Percentiles rank a stretch among this genome's conserved stretches.
phyloP scores from a whole-genome alignment of 1,284 basidiomycete species.

The Sporisorium reilianum region DNA sequence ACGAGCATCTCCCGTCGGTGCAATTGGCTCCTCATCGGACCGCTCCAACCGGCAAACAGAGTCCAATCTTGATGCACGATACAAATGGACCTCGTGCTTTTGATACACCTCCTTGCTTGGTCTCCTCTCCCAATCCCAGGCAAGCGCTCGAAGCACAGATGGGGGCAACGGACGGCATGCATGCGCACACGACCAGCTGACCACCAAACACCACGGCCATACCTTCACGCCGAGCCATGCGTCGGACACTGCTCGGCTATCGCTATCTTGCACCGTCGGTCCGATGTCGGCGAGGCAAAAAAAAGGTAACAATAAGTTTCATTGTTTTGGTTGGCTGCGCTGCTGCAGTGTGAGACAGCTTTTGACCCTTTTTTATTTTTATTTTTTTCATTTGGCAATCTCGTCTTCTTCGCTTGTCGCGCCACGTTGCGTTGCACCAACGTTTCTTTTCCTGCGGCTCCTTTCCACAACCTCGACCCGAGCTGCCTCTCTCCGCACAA shows the following conservation, averaged over 20 bases:
- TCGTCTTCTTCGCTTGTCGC: too few relatives aligned
- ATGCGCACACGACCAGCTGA: slow-evolving; percentile 8
- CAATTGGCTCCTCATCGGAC: not conserved
- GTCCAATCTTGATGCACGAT: not conserved
- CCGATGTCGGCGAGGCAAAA: slow-evolving; percentile 23
- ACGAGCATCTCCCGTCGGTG: not conserved
- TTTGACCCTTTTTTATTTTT: not conserved
- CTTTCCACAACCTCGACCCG: not conserved
- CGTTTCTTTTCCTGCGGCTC: not conserved
- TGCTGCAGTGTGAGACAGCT: not conserved
- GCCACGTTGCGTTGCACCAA: slow-evolving; percentile 1
- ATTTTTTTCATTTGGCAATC: not conserved
- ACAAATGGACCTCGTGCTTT: not conserved
- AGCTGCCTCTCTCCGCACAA: not conserved
- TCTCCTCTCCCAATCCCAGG: too few relatives aligned
- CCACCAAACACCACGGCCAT: not conserved
- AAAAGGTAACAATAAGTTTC: too few relatives aligned
- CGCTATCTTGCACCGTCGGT: slow-evolving; percentile 7
- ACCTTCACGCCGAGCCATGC: not conserved
- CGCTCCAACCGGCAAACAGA: slow-evolving; percentile 2
- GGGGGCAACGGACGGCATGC: not conserved
- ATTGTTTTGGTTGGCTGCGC: not conserved
- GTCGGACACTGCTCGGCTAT: slow-evolving; percentile 31
- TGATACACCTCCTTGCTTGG: not conserved
- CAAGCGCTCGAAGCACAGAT: too few relatives aligned